Evolutionary conservation across 2,329 filamentous ascomycete species (phyloP), one percentile per base, ranked within the genome.

Genomic region (Paramyrothecium sp.): DNA sequence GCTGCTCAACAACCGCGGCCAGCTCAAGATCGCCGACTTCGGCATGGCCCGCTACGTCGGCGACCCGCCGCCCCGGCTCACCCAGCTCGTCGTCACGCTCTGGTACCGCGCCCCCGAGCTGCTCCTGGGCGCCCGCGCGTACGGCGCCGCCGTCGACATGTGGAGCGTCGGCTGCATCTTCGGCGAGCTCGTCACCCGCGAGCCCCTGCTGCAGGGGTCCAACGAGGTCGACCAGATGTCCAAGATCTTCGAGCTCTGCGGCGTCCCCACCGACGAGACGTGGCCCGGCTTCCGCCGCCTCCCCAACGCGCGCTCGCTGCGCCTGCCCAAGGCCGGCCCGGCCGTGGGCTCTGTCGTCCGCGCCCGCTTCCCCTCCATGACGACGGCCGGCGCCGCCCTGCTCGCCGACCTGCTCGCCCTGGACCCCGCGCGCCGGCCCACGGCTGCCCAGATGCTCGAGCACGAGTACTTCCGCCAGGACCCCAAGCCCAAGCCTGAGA

Each of bases 121-220:
- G 12, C 83, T 99, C 2, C 86, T 98, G 3, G 95, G 95, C 7
- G 80, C 90, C 0, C 83, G 84, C 38, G 82, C 81, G 17, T 99
- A 99, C 76, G 88, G 83, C 58, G 77, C 82, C 1, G 85, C 90
- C 59, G 82, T 98, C 65, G 95, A 98, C 75, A 90, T 98, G 83
- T 99, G 95, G 95, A 96, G 90, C 74, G 79, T 98, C 3, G 95
- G 95, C 13, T 98, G 95, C 75, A 92, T 99, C 68, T 96, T 99
- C 69, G 94, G 89, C 60, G 95, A 99, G 77, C 83, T 99, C 3
- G 80, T 98, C 20, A 88, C 86, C 38, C 89, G 91, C 61, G 88
- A 93, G 61, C 92, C 94, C 0, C 73, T 98, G 2, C 80, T 99
- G 1, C 91, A 92, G 67, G 94, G 93, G 53, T 89, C 88, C 69